These are phyloP conservation scores for Pleurotus citrinopileatus DNA, from an alignment of 768 basidiomycete species.

Conservation along the genomic window DNA sequence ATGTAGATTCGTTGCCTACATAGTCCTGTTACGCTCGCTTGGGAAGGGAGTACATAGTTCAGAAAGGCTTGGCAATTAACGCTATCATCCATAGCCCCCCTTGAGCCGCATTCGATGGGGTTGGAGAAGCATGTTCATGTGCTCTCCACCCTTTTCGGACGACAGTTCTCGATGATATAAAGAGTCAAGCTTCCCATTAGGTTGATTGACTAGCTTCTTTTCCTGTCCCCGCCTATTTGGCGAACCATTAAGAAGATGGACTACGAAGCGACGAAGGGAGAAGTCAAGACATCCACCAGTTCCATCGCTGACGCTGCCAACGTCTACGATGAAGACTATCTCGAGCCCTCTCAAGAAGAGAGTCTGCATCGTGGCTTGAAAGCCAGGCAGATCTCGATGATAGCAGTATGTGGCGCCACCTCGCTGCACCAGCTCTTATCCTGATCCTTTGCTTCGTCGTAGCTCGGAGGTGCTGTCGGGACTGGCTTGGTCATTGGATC, in stretches of 20 bases:
- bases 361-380: conserved; percentile 48
- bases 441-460: neutral
- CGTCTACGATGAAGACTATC: conserved; percentile 24
- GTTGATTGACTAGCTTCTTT: conserved; percentile 3
- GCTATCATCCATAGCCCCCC: neutral
- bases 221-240: conserved; percentile 1
- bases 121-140: conserved; percentile 2
- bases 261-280: conserved; percentile 24
- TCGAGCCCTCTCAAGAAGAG: conserved; percentile 31
- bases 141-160: neutral
- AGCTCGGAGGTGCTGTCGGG: conserved; percentile 50
- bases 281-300: conserved; percentile 16
- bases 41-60: too few relatives aligned
- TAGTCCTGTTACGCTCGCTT: too few relatives aligned
- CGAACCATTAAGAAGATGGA: conserved; percentile 17
- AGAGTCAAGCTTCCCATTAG: neutral
- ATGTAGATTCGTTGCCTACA: too few relatives aligned
- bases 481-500: conserved; percentile 58
- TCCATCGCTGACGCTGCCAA: conserved; percentile 18
- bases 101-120: neutral
- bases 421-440: neutral
- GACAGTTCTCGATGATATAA: neutral
- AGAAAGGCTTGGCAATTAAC: too few relatives aligned
- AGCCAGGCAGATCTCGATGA: conserved; percentile 54
- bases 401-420: conserved; percentile 34